phyloP scores from a whole-genome alignment of 768 basidiomycete species.

The Xerocomellus intermedius region DNA sequence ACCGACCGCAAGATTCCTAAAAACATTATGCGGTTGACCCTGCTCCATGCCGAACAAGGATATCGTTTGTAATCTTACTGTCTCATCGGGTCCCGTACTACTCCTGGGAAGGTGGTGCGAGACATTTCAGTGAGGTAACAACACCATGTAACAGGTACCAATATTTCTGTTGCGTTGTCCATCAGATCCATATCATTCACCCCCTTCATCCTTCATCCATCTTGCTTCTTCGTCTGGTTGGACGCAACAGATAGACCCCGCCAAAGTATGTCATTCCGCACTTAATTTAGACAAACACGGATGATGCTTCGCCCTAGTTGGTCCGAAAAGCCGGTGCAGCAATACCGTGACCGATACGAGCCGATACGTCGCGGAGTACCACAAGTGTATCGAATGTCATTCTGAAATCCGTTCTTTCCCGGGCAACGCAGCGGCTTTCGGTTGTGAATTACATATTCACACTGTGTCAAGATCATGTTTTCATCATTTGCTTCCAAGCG shows the following conservation, averaged over 20 bases:
- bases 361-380: slow-evolving; percentile 2
- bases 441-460: slow-evolving; percentile 11
- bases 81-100: neutral
- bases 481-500: neutral
- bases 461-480: slow-evolving; percentile 7
- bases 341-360: neutral
- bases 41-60: neutral
- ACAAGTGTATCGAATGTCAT: neutral
- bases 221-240: neutral
- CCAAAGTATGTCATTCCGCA: neutral
- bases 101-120: slow-evolving; percentile 2
- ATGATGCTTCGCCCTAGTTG: neutral
- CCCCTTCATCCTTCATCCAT: neutral
- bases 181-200: neutral
- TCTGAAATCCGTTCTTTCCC: neutral
- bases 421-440: slow-evolving; percentile 1
- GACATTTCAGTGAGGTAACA: neutral
- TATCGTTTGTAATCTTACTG: neutral
- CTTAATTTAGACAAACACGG: slow-evolving; percentile 3
- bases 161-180: neutral
- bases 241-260: neutral
- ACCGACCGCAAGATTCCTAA: neutral
- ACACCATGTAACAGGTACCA: slow-evolving; percentile 5
- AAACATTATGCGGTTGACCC: neutral
- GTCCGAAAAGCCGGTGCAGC: neutral